phyloP scores from a whole-genome alignment of 805 yeast genomes.

The Metschnikowia bowlesiae region DNA sequence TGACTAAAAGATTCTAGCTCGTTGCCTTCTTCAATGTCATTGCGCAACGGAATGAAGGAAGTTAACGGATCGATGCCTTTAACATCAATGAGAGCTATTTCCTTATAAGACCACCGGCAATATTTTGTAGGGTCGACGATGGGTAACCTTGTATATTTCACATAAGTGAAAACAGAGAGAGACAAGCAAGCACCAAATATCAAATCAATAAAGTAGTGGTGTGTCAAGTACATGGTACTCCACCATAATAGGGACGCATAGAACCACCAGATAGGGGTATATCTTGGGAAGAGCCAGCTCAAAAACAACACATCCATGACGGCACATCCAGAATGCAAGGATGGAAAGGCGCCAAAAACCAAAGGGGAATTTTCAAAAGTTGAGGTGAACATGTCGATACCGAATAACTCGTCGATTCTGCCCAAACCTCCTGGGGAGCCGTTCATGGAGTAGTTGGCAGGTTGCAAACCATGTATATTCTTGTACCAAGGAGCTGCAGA shows the following conservation, averaged over 20 bases:
- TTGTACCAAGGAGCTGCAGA: slow-evolving; percentile 99
- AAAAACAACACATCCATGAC: slow-evolving; percentile 89
- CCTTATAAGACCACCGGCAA: slow-evolving; percentile 67
- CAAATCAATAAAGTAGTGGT: slow-evolving; percentile 90
- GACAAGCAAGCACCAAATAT: slow-evolving; percentile 92
- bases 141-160: slow-evolving; percentile 69
- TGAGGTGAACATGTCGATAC: slow-evolving; percentile 77
- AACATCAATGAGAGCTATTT: slow-evolving; percentile 24
- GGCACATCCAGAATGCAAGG: slow-evolving; percentile 91
- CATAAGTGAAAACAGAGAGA: slow-evolving; percentile 60
- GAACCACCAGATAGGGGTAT: slow-evolving; percentile 57
- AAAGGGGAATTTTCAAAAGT: slow-evolving; percentile 84
- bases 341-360: slow-evolving; percentile 84
- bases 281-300: slow-evolving; percentile 73
- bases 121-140: slow-evolving; percentile 45
- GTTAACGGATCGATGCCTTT: slow-evolving; percentile 30
- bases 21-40: slow-evolving; percentile 8
- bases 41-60: slow-evolving; percentile 12
- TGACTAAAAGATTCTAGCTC: slow-evolving; percentile 7
- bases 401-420: slow-evolving; percentile 75
- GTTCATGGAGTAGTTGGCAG: slow-evolving; percentile 85
- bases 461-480: slow-evolving; percentile 73
- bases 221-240: slow-evolving; percentile 96
- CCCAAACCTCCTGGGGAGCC: slow-evolving; percentile 97
- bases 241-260: slow-evolving; percentile 97